phyloP scores from a whole-genome alignment of 177 flowering plant genomes.

The Vitis hybrid region DNA sequence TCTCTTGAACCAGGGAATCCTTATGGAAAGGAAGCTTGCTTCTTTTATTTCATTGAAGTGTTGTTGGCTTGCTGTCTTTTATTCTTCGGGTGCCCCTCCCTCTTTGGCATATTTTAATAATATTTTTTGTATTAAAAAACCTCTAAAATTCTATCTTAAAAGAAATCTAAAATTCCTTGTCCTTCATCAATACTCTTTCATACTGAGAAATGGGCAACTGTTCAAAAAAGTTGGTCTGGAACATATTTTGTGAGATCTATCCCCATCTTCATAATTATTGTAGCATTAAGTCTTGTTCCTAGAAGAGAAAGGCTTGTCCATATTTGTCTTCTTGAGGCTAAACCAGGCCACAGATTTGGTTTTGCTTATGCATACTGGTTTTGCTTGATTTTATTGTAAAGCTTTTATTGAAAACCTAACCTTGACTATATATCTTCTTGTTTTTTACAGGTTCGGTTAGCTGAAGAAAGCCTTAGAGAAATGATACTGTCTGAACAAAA shows the following conservation, averaged over 20 bases:
- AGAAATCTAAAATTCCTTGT: background rate
- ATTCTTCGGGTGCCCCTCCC: too few relatives aligned
- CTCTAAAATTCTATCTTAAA: background rate
- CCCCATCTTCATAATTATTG: background rate
- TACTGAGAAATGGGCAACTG: background rate
- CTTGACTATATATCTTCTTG: constrained; percentile 5
- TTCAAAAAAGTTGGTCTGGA: background rate
- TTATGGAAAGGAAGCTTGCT: too few relatives aligned
- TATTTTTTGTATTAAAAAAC: background rate
- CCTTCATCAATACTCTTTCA: background rate
- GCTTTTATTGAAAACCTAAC: background rate
- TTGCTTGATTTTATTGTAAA: background rate
- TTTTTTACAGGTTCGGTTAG: constrained; percentile 41
- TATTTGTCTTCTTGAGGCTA: background rate
- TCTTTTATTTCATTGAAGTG: too few relatives aligned
- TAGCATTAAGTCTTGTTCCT: background rate
- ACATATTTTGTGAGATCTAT: background rate
- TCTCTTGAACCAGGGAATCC: too few relatives aligned
- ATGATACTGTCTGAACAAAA: constrained; percentile 46
- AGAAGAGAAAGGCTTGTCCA: background rate
- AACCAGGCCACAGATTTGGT: background rate
- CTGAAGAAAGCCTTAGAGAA: constrained; percentile 48
- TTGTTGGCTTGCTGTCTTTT: too few relatives aligned
- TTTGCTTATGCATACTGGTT: background rate
- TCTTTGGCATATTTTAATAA: too few relatives aligned